phyloP scores from a whole-genome alignment of 805 yeast species.

The Kodamaea laetipori region DNA sequence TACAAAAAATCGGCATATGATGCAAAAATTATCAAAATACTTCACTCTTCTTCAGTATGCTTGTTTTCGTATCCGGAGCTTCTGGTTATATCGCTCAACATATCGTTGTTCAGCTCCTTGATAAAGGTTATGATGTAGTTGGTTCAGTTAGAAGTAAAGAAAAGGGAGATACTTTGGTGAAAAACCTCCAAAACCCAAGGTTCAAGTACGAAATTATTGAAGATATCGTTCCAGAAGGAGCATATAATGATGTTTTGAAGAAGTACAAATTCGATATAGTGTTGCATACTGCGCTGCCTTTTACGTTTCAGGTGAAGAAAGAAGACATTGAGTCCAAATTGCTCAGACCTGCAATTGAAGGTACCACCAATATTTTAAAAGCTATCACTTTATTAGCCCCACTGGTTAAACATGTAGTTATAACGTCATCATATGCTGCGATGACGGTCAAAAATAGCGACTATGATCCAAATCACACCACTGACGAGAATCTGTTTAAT shows the following conservation, averaged over 20 bases:
- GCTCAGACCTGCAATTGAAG: slow-evolving; percentile 56
- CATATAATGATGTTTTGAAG: slow-evolving; percentile 48
- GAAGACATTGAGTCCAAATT: slow-evolving; percentile 50
- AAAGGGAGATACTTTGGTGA: slow-evolving; percentile 23
- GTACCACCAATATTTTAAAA: slow-evolving; percentile 53
- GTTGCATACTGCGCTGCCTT: slow-evolving; percentile 67
- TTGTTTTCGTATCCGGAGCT: slow-evolving; percentile 51
- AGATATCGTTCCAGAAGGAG: slow-evolving; percentile 48
- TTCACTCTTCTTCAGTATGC: slow-evolving; percentile 4
- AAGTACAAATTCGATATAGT: slow-evolving; percentile 52
- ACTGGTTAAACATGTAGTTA: slow-evolving; percentile 44
- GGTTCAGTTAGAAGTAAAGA: slow-evolving; percentile 50
- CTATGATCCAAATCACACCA: slow-evolving; percentile 11
- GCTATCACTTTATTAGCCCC: slow-evolving; percentile 49
- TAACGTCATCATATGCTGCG: slow-evolving; percentile 59
- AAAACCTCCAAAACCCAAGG: slow-evolving; percentile 18
- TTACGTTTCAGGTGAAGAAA: slow-evolving; percentile 41
- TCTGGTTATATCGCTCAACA: slow-evolving; percentile 52
- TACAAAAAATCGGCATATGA: background rate
- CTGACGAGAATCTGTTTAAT: slow-evolving; percentile 21
- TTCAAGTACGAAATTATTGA: slow-evolving; percentile 45
- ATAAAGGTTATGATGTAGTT: slow-evolving; percentile 46
- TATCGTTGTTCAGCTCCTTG: slow-evolving; percentile 42
- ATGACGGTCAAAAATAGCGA: slow-evolving; percentile 24
- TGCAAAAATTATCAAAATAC: slow-evolving; percentile 1